Evolutionary conservation across 1,284 basidiomycete species (phyloP), one percentile per base, ranked within the genome.

Genomic region (Hymenochaete sp.): DNA sequence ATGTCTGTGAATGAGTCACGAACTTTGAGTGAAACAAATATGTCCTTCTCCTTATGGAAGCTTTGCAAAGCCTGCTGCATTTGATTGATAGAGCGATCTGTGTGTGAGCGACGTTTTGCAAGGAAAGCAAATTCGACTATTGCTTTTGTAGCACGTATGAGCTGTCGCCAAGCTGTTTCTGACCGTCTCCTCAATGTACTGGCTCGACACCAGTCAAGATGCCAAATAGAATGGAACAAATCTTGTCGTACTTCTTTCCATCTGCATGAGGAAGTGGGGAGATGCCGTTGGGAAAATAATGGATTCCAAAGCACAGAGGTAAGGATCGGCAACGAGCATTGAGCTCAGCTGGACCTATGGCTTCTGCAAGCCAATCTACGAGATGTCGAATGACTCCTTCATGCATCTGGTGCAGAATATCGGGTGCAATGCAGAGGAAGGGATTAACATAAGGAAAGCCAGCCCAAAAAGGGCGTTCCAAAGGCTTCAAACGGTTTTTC

Each of bases 1-100:
- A 52, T 53, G n/a, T 70, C 63, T 43, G 67, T 63, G 55, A 70
- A 66, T 33, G 64, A 49, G 1, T 55, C 38, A 3, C 57, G 57
- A 7, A 56, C 42, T 0, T 51, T 56, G 9, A 50, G 38, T 1
- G 52, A 25, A 3, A 58, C 38, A 44, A 63, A 63, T 9, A 55
- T 46, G 11, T 56, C 21, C 44, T 62, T 64, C 39, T 55, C 26
- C 0, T 33, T 7, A 40, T 63, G 59, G 38, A 60, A 63, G 1
- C 22, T 42, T 2, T 51, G 16, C 3, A 60, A 51, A 3, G 56
- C 47, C 2, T 49, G 21, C 1, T 53, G 42, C 33, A 65, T 51
- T 9, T 46, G 32, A 1, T 24, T 10, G 0, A 64, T 48, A 2
- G 56, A 56, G 1, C 44, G 45, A 0, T 49, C 42, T 2, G 53